A percentile compares a stretch with the other conserved stretches of the same genome.
phyloP scores from a whole-genome alignment of 2,329 filamentous ascomycete genomes.

The Keithomyces neogunnii region DNA sequence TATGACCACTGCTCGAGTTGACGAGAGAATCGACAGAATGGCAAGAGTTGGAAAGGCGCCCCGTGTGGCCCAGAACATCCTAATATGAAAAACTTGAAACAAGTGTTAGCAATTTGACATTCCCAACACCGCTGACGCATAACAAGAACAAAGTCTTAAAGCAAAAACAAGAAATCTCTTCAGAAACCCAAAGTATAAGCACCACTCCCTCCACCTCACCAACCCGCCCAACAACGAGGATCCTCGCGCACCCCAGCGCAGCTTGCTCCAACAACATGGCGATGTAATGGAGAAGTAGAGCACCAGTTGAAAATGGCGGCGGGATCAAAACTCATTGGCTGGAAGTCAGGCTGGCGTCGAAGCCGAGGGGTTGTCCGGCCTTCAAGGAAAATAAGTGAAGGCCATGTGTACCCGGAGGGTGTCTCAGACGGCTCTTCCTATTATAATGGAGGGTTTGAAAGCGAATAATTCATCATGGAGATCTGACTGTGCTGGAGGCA shows the following conservation, averaged over 20 bases:
- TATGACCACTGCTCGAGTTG: neutral
- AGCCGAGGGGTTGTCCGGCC: slow-evolving; percentile 11
- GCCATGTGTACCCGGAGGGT: slow-evolving; percentile 15
- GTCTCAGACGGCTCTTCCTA: slow-evolving; percentile 42
- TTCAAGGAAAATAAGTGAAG: slow-evolving; percentile 1
- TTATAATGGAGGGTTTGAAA: slow-evolving; percentile 28
- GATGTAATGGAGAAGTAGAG: slow-evolving; percentile 17
- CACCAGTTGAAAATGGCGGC: slow-evolving; percentile 10
- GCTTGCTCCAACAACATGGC: slow-evolving; percentile 23
- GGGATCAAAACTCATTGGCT: slow-evolving; percentile 10
- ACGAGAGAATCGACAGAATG: neutral
- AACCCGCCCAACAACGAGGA: slow-evolving; percentile 16
- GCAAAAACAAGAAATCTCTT: slow-evolving; percentile 18
- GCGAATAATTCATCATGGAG: slow-evolving; percentile 30
- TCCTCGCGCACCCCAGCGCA: slow-evolving; percentile 9
- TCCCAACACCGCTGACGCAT: neutral
- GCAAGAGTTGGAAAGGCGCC: neutral
- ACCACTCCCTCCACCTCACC: slow-evolving; percentile 30
- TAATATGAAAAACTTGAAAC: neutral
- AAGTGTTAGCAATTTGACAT: neutral
- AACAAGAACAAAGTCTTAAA: neutral
- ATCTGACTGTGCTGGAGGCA: slow-evolving; percentile 1
- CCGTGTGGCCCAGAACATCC: neutral
- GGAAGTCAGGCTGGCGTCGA: slow-evolving; percentile 3
- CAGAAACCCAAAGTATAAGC: slow-evolving; percentile 40